Evolutionary conservation across 2,329 filamentous ascomycete genomes (phyloP).

Genomic region (Fusarium nelsonii): DNA sequence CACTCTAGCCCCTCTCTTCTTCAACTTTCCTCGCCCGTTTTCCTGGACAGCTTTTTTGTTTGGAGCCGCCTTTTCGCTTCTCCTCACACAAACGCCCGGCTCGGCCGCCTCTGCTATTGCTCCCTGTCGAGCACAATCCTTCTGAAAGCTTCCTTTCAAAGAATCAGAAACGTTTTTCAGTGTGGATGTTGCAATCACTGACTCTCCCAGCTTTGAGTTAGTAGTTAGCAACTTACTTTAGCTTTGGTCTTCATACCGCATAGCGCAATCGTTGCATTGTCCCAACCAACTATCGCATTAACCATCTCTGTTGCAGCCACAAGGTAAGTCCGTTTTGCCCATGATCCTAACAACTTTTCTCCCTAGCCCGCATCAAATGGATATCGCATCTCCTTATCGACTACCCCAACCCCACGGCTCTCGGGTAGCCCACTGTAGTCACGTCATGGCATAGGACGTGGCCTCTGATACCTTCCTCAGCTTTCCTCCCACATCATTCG

Average conservation of each 20-base stretch:
- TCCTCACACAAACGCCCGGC: constrained; percentile 39
- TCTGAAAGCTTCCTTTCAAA: constrained; percentile 9
- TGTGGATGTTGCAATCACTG: constrained; percentile 40
- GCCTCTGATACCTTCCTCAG: constrained; percentile 34
- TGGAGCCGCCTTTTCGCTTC: constrained; percentile 39
- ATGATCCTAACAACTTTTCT: constrained; percentile 7
- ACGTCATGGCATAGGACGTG: constrained; percentile 44
- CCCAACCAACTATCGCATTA: constrained; percentile 35
- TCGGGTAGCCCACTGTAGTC: constrained; percentile 37
- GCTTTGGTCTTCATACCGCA: constrained; percentile 32
- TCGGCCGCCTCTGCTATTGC: constrained; percentile 15
- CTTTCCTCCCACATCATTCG: constrained; percentile 3
- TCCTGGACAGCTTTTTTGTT: constrained; percentile 37
- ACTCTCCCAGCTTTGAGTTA: constrained; percentile 39
- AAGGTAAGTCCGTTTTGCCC: constrained; percentile 38
- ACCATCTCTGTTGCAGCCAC: constrained; percentile 19
- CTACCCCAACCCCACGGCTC: constrained; percentile 26
- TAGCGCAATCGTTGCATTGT: constrained; percentile 27
- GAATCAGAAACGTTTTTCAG: constrained; percentile 30
- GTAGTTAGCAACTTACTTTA: constrained; percentile 35
- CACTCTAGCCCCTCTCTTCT: constrained; percentile 39
- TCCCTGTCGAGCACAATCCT: constrained; percentile 11
- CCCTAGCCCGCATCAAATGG: constrained; percentile 6
- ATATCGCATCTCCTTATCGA: constrained; percentile 26
- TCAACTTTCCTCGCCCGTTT: constrained; percentile 35